Percentiles rank a stretch among this genome's conserved stretches.
Evolutionary conservation across 176 grass and related monocot genomes (phyloP).

Genomic region (Tillandsia leiboldiana): DNA sequence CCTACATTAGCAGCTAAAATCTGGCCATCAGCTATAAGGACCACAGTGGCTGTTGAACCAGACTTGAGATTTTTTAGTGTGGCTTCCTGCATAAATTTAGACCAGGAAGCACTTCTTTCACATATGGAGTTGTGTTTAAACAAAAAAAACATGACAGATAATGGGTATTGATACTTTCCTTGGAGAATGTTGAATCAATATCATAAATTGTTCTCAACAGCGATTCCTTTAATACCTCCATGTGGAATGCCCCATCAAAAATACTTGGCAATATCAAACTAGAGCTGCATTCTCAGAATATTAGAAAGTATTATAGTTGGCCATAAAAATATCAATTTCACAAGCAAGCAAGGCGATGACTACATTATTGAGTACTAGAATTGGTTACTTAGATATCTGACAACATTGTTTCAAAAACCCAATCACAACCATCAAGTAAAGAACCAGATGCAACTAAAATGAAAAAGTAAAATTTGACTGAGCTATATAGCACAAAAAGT

Average conservation of each 20-base stretch:
- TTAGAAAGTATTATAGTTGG: background rate
- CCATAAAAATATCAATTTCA: no score
- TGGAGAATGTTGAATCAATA: slow-evolving; percentile 91
- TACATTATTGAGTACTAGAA: no score
- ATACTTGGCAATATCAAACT: slow-evolving; percentile 40
- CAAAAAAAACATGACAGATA: background rate
- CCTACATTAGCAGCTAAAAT: slow-evolving; percentile 81
- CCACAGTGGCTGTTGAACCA: slow-evolving; percentile 70
- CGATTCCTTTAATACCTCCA: slow-evolving; percentile 86
- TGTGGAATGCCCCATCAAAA: slow-evolving; percentile 60
- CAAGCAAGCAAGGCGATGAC: no score
- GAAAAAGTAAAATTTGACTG: no score
- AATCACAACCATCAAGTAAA: no score
- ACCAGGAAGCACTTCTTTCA: slow-evolving; percentile 2
- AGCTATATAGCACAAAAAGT: no score
- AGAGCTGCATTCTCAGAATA: slow-evolving; percentile 35
- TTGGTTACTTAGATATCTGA: no score
- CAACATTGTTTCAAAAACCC: no score
- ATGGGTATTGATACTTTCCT: slow-evolving; percentile 40
- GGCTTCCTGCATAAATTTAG: slow-evolving; percentile 64
- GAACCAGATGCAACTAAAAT: no score
- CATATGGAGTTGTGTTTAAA: background rate
- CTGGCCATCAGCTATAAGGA: slow-evolving; percentile 75
- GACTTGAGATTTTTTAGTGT: slow-evolving; percentile 47
- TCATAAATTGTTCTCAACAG: slow-evolving; percentile 71